phyloP scores from a whole-genome alignment of 1,139 yeast genomes.

The Komagataea norvegica region DNA sequence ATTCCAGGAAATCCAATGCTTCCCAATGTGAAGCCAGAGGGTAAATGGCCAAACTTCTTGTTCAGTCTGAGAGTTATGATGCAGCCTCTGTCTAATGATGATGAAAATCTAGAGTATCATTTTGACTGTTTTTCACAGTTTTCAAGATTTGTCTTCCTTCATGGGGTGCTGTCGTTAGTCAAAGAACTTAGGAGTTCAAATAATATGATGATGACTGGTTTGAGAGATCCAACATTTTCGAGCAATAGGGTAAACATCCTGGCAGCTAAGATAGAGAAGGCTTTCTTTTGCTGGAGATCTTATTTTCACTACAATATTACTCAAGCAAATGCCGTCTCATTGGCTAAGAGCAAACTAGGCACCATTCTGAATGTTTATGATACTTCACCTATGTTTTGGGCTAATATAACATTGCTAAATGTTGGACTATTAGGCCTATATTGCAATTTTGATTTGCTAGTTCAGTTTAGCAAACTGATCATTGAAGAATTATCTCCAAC shows the following conservation, averaged over 20 bases:
- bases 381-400: constrained; percentile 26
- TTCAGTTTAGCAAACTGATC: constrained; percentile 10
- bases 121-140: constrained; percentile 37
- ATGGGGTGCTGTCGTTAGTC: constrained; percentile 37
- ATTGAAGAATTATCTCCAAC: constrained; percentile 4
- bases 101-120: constrained; percentile 32
- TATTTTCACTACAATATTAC: constrained; percentile 36
- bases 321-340: constrained; percentile 14
- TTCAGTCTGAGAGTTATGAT: constrained; percentile 35
- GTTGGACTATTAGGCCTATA: constrained; percentile 22
- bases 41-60: constrained; percentile 39
- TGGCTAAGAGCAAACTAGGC: constrained; percentile 2
- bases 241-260: constrained; percentile 28
- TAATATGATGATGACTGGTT: background rate
- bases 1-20: constrained; percentile 9
- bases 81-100: constrained; percentile 31
- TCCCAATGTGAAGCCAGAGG: constrained; percentile 23
- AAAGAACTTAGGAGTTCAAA: constrained; percentile 33
- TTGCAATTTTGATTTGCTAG: constrained; percentile 19
- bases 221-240: constrained; percentile 27
- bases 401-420: constrained; percentile 23
- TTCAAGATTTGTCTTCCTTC: constrained; percentile 35
- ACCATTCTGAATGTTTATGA: constrained; percentile 23
- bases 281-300: constrained; percentile 36
- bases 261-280: constrained; percentile 32